Conservation (phyloP, 768 basidiomycete species). For the Tulasnella sp. region DNA sequence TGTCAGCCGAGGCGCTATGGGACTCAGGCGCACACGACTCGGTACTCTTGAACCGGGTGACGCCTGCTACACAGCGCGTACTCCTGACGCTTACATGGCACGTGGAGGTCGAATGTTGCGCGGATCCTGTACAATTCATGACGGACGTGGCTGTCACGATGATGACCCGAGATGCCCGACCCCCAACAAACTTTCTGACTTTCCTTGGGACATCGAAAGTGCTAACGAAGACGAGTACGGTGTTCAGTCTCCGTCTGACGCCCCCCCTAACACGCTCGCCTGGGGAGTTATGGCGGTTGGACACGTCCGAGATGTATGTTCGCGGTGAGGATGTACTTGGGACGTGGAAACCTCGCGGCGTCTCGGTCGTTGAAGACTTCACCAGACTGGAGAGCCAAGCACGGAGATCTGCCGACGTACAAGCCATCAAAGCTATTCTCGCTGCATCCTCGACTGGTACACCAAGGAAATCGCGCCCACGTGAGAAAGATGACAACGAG, state of each 20-base stretch:
- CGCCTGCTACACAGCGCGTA: constrained; percentile 63
- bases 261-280: constrained; percentile 80
- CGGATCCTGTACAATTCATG: constrained; percentile 76
- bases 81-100: constrained; percentile 67
- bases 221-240: constrained; percentile 64
- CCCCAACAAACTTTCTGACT: constrained; percentile 64
- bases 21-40: constrained; percentile 90
- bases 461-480: constrained; percentile 26
- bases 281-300: constrained; percentile 85
- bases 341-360: constrained; percentile 77
- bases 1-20: constrained; percentile 71
- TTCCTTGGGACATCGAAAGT: constrained; percentile 72
- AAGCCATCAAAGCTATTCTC: constrained; percentile 72
- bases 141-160: constrained; percentile 82
- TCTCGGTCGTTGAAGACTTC: constrained; percentile 84
- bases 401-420: constrained; percentile 74
- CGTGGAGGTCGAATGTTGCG: constrained; percentile 72
- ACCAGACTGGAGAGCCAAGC: constrained; percentile 59
- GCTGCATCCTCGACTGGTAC: constrained; percentile 16
- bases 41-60: constrained; percentile 72
- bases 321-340: constrained; percentile 78
- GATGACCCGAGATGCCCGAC: constrained; percentile 70
- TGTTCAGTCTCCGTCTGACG: constrained; percentile 70
- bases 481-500: constrained; percentile 36
- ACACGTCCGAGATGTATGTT: constrained; percentile 92